Conservation (phyloP, 805 yeast genomes). For the Hanseniaspora opuntiae region DNA sequence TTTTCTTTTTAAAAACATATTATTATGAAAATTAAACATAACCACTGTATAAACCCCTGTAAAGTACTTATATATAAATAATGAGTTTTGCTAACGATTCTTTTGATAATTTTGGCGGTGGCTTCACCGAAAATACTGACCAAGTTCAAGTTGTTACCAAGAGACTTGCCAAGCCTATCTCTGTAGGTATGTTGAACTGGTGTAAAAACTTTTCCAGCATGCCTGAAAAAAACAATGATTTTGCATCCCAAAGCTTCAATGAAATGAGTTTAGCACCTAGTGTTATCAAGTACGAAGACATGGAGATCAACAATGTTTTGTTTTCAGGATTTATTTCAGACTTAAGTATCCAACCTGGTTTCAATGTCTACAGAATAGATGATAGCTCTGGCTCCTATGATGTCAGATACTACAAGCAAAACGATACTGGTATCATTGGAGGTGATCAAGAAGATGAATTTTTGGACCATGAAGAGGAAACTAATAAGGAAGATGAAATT, state of each 20-base stretch:
- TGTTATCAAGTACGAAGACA: slow-evolving; percentile 7
- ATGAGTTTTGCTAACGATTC: slow-evolving; percentile 7
- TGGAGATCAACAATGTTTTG: slow-evolving; percentile 10
- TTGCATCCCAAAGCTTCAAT: slow-evolving; percentile 1
- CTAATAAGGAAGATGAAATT: slow-evolving; percentile 2
- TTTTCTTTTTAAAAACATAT: not conserved
- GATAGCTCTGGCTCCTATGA: slow-evolving; percentile 10
- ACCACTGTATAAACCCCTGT: not conserved
- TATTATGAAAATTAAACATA: too few relatives aligned
- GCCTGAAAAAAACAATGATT: not conserved
- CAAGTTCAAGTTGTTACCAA: slow-evolving; percentile 10
- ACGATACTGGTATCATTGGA: not conserved
- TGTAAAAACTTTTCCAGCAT: slow-evolving; percentile 2
- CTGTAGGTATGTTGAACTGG: slow-evolving; percentile 11
- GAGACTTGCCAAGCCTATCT: slow-evolving; percentile 8
- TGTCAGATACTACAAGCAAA: slow-evolving; percentile 10
- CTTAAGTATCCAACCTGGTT: slow-evolving; percentile 7
- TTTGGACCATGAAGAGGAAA: not conserved
- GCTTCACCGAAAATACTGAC: not conserved
- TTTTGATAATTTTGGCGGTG: slow-evolving; percentile 6
- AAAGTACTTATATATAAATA: not conserved
- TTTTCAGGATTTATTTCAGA: slow-evolving; percentile 8
- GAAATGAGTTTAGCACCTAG: not conserved
- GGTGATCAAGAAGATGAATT: not conserved
- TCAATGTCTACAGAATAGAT: slow-evolving; percentile 11